Conservation (phyloP, 1,139 yeast genomes). For the Hansenula lynferdii region DNA sequence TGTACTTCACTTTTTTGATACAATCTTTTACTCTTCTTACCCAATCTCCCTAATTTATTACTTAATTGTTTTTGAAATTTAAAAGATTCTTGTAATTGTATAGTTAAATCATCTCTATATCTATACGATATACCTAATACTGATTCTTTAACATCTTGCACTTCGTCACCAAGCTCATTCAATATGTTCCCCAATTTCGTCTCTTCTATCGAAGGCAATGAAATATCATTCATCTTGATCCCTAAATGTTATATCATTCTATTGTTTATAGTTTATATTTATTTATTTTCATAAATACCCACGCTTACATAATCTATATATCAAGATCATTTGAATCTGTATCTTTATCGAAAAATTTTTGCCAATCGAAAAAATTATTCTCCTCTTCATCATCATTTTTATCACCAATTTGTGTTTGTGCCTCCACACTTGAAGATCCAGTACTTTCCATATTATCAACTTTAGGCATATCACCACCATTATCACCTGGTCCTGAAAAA, state of each 20-base stretch:
- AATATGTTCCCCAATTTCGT: slow-evolving; percentile 36
- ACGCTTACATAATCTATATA: no score
- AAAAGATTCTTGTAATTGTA: slow-evolving; percentile 29
- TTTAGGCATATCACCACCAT: slow-evolving; percentile 1
- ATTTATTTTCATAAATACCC: no score
- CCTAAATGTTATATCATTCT: background rate
- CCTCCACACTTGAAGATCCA: slow-evolving; percentile 3
- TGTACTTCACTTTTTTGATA: slow-evolving; percentile 5
- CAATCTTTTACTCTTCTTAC: slow-evolving; percentile 4
- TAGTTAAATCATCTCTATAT: slow-evolving; percentile 38
- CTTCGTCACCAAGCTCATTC: slow-evolving; percentile 27
- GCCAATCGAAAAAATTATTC: slow-evolving; percentile 12
- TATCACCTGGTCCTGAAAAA: background rate
- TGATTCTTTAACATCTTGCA: slow-evolving; percentile 32
- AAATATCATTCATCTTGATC: no score
- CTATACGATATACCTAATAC: slow-evolving; percentile 29
- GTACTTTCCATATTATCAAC: background rate
- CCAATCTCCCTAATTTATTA: slow-evolving; percentile 5
- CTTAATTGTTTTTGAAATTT: slow-evolving; percentile 20
- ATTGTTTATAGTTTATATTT: background rate
- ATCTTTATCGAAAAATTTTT: slow-evolving; percentile 12
- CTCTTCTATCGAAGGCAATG: slow-evolving; percentile 23
- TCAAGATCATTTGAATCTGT: slow-evolving; percentile 1
- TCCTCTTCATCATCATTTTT: slow-evolving; percentile 12
- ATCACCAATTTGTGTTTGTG: slow-evolving; percentile 4